Percentiles rank a stretch among this genome's conserved stretches.
phyloP scores from a whole-genome alignment of 2,329 filamentous ascomycete species.

The Taxawa tesnikishii region DNA sequence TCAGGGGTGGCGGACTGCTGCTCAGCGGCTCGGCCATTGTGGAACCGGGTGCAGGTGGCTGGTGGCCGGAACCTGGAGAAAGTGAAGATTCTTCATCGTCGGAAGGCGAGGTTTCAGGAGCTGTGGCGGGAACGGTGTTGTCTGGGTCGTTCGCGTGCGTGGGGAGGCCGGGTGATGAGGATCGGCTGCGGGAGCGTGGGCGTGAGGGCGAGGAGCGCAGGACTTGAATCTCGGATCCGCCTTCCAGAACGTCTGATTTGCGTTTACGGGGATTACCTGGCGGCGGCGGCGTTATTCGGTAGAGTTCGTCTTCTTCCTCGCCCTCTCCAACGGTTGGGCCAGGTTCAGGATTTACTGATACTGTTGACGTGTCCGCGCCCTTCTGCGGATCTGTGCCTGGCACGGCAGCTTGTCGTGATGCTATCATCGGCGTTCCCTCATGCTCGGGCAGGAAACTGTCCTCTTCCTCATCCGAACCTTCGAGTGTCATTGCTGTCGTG shows the following conservation, averaged over 20 bases:
- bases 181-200: constrained; percentile 4
- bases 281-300: constrained; percentile 2
- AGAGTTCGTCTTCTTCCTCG: constrained; percentile 4
- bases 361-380: too few species aligned
- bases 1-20: constrained; percentile 7
- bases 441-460: constrained; percentile 47
- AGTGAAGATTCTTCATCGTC: too few species aligned
- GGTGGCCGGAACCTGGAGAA: too few species aligned
- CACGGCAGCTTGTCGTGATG: too few species aligned
- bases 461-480: constrained; percentile 15
- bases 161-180: constrained; percentile 1
- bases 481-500: constrained; percentile 14
- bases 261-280: constrained; percentile 3
- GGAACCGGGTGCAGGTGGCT: constrained; percentile 3
- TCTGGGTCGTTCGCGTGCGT: constrained; percentile 1
- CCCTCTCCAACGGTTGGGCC: constrained; percentile 17
- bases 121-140: constrained; percentile 4
- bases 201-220: constrained; percentile 24
- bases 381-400: too few species aligned
- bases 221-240: constrained; percentile 21
- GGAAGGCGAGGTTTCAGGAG: background rate
- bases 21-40: constrained; percentile 9
- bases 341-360: constrained; percentile 35
- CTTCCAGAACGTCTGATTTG: constrained; percentile 9
- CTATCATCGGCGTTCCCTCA: constrained; percentile 56